These are phyloP conservation scores for Pythium pyrilobum DNA, from an alignment of 352 stramenopile species.

Conservation along the genomic window DNA sequence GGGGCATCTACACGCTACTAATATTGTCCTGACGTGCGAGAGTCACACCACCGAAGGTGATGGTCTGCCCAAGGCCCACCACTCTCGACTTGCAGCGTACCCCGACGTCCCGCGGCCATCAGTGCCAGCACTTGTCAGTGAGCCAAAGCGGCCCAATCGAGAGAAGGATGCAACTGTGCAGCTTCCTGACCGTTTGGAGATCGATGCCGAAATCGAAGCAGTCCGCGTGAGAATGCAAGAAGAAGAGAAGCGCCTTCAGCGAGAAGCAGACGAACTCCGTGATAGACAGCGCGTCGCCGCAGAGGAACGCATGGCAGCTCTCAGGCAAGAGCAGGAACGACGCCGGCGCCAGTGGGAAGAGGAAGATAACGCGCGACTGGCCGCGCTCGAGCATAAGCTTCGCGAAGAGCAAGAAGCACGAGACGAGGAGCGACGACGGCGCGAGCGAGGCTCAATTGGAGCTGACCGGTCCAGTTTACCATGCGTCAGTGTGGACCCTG, in stretches of 20 bases:
- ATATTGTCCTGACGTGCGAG: too few species aligned
- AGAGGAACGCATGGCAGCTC: slow-evolving; percentile 46
- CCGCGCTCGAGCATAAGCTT: slow-evolving; percentile 41
- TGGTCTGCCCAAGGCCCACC: too few species aligned
- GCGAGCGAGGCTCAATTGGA: slow-evolving; percentile 27
- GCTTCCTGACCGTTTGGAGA: background rate
- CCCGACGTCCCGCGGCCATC: too few species aligned
- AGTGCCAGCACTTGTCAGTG: too few species aligned
- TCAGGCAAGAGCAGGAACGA: slow-evolving; percentile 61
- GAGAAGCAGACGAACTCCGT: slow-evolving; percentile 39
- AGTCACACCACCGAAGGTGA: too few species aligned
- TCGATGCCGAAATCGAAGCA: slow-evolving; percentile 35
- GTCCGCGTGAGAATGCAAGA: slow-evolving; percentile 33
- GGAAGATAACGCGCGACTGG: slow-evolving; percentile 45
- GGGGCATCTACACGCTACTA: too few species aligned
- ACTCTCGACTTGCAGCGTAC: too few species aligned
- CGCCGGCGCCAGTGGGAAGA: slow-evolving; percentile 65
- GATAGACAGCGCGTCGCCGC: slow-evolving; percentile 39
- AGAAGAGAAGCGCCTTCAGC: slow-evolving; percentile 34
- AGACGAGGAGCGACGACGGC: slow-evolving; percentile 22
- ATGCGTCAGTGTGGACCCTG: too few species aligned
- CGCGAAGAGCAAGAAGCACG: slow-evolving; percentile 36
- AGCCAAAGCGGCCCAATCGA: too few species aligned
- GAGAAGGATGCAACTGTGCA: too few species aligned
- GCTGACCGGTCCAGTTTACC: too few species aligned